Evolutionary conservation across 768 basidiomycete species (phyloP).

Genomic region (Termitomyces sp.): DNA sequence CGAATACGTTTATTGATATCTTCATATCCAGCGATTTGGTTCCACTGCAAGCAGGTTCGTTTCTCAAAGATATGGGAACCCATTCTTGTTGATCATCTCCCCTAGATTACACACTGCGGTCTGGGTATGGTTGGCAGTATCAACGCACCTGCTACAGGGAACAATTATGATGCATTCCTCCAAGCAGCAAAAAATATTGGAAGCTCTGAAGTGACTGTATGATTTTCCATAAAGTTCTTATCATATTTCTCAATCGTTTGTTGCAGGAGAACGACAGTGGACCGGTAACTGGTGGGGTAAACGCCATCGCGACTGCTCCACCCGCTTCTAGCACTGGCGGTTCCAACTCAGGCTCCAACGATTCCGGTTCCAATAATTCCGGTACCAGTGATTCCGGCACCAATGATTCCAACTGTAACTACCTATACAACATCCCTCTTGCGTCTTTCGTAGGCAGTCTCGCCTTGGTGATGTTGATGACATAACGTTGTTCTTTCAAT

Average conservation of each 20-base stretch:
- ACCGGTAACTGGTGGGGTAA: slow-evolving; percentile 36
- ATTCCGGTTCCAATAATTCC: too few species aligned
- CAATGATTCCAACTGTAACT: not conserved
- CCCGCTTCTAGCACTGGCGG: slow-evolving; percentile 16
- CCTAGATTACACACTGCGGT: slow-evolving; percentile 37
- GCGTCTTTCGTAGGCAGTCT: slow-evolving; percentile 1
- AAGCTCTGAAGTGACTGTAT: slow-evolving; percentile 26
- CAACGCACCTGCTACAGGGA: slow-evolving; percentile 41
- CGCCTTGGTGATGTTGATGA: not conserved
- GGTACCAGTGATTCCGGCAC: too few species aligned
- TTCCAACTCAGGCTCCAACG: not conserved
- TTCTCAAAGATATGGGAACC: not conserved
- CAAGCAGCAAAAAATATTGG: slow-evolving; percentile 36
- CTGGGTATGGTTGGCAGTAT: slow-evolving; percentile 48
- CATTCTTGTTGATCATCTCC: not conserved
- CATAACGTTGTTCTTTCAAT: not conserved
- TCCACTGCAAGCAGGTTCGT: slow-evolving; percentile 44
- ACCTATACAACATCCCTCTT: not conserved
- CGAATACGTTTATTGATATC: not conserved
- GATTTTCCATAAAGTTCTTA: not conserved
- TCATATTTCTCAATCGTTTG: not conserved
- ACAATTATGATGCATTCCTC: slow-evolving; percentile 36
- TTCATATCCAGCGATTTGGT: slow-evolving; percentile 44
- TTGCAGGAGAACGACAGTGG: slow-evolving; percentile 33
- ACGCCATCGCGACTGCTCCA: slow-evolving; percentile 28